Base-by-base conservation (phyloP, 352 stramenopile genomes). In the Phytophthora quininea region DNA sequence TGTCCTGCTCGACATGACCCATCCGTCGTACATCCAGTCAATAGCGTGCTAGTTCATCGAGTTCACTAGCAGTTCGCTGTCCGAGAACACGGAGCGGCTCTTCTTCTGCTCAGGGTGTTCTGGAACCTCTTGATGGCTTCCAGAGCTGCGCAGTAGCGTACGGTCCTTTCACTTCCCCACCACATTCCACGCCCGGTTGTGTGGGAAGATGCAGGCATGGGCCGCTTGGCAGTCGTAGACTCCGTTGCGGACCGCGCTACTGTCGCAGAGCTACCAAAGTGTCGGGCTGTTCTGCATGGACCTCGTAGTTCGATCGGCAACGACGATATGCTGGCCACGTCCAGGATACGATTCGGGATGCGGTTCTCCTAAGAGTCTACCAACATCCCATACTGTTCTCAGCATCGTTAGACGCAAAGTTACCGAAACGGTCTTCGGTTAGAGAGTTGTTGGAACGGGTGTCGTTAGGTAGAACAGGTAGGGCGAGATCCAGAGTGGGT, bases 11-110 rank as follows among this genome's bases (percentile, higher is more conserved):
- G 45, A 45, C 35, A n/a, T 74, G 8, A 50, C 8, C 66, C 66
- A 74, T 7, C 61, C 51, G 32, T 60, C 52, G 31, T 46, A 43
- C 37, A 51, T 45, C 60, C 66, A 74, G n/a, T 63, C 46, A n/a
- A 62, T 43, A 11, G 66, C 54, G 54, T 50, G 63, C 35, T 61
- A 46, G 32, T 19, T 59, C 64, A 71, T 66, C n/a, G 57, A 50
- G 14, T 48, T 56, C n/a, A 68, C 33, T 31, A 73, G 49, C 47
- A 60, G 24, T 31, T 62, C 33, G 35, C 58, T 69, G 55, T 62
- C 60, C 46, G 53, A 58, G 54, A 51, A 64, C 14, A 73, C 55
- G 24, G 50, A 33, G 10, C 67, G 31, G 38, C 42, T 68, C 24
- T 60, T 55, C 10, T 50, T 3, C 12, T 54, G 38, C n/a, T 38